Evolutionary conservation across 208 protist species (phyloP).

Genomic region (Trypanosoma rangeli): DNA sequence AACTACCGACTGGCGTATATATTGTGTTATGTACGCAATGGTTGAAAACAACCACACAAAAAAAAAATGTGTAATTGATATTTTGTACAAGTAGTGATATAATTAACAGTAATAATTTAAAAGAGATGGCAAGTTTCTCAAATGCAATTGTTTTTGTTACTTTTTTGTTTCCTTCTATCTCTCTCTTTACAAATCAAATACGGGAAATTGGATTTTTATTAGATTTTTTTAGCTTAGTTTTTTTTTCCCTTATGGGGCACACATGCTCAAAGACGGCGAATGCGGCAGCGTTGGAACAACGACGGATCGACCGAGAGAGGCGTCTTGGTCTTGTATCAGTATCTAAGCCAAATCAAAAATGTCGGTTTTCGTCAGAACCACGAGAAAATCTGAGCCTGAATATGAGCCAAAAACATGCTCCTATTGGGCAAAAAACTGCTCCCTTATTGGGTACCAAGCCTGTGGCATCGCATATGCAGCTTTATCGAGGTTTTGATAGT

Average conservation of each 20-base stretch:
- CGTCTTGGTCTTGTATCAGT: constrained; percentile 20
- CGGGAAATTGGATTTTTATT: background rate
- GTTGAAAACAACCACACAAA: constrained; percentile 7
- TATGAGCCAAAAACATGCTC: background rate
- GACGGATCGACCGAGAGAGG: constrained; percentile 27
- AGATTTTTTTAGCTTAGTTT: constrained; percentile 15
- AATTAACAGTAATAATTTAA: background rate
- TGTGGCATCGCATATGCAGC: background rate
- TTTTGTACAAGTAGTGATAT: background rate
- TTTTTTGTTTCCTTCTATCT: constrained; percentile 12
- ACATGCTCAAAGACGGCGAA: constrained; percentile 27
- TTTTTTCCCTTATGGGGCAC: constrained; percentile 29
- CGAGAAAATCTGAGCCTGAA: background rate
- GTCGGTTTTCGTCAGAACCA: background rate
- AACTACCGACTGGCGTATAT: constrained; percentile 75
- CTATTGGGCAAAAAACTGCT: background rate
- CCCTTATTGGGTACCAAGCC: background rate
- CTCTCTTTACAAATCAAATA: background rate
- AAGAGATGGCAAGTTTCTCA: background rate
- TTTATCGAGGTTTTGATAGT: background rate
- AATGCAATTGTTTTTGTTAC: background rate
- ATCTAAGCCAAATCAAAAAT: background rate
- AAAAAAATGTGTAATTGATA: background rate
- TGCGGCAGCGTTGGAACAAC: constrained; percentile 24
- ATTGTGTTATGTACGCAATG: constrained; percentile 63